Evolutionary conservation across 2,329 filamentous ascomycete genomes (phyloP).

Genomic region (Paecilomyces fulvus): DNA sequence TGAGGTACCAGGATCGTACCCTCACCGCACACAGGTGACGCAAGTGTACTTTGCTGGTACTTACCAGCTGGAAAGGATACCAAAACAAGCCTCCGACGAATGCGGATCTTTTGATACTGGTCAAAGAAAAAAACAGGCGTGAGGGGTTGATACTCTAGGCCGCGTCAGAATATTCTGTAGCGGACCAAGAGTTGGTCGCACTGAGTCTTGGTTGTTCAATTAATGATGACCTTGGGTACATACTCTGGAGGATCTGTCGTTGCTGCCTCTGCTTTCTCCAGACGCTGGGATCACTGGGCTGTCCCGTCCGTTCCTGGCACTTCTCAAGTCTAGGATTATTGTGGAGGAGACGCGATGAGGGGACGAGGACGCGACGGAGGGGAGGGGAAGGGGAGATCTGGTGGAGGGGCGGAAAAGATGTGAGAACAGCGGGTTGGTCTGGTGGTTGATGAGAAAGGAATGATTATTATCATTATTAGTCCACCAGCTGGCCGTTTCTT

Average conservation of each 20-base stretch:
- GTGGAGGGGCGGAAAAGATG: slow-evolving; percentile 5
- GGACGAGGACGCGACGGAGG: slow-evolving; percentile 1
- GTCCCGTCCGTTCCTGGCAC: not conserved
- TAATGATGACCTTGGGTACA: too few species aligned
- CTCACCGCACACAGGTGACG: slow-evolving; percentile 13
- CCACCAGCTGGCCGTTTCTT: not conserved
- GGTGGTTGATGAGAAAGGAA: not conserved
- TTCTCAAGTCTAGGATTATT: not conserved
- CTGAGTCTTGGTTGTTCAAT: too few species aligned
- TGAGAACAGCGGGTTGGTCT: not conserved
- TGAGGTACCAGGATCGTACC: slow-evolving; percentile 9
- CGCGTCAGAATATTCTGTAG: too few species aligned
- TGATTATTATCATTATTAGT: not conserved
- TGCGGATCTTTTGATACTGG: too few species aligned
- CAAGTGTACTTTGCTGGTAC: slow-evolving; percentile 11
- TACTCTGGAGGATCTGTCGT: not conserved
- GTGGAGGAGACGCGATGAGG: not conserved
- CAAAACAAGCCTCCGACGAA: too few species aligned
- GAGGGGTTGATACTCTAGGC: too few species aligned
- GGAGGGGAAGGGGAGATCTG: slow-evolving; percentile 4
- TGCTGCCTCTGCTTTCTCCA: not conserved
- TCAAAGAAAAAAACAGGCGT: too few species aligned
- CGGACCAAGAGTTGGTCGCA: too few species aligned
- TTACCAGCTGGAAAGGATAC: not conserved
- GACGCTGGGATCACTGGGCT: not conserved